These are phyloP conservation scores for Myochromella boudieri DNA, from an alignment of 768 basidiomycete genomes.

Conservation along the genomic window DNA sequence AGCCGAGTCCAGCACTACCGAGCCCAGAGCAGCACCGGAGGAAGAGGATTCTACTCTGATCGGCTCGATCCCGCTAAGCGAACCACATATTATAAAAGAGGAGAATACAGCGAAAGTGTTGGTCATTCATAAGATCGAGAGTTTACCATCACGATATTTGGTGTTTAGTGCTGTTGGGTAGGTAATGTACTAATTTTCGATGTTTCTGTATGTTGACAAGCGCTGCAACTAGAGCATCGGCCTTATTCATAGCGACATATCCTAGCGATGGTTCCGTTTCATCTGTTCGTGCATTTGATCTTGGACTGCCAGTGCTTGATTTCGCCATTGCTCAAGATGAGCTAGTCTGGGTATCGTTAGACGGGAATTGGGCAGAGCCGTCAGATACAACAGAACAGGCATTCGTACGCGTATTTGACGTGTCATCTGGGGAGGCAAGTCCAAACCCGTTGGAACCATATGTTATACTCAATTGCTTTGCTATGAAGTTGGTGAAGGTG, in stretches of 20 bases:
- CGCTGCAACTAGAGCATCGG: slow-evolving; percentile 53
- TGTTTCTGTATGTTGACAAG: neutral
- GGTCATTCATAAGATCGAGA: slow-evolving; percentile 57
- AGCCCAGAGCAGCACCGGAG: slow-evolving; percentile 10
- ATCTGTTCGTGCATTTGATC: slow-evolving; percentile 18
- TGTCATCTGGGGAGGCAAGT: slow-evolving; percentile 41
- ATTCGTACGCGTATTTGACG: slow-evolving; percentile 24
- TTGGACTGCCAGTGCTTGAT: slow-evolving; percentile 24
- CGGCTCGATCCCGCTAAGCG: neutral
- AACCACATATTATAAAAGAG: neutral
- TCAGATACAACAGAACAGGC: neutral
- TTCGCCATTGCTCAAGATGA: slow-evolving; percentile 17
- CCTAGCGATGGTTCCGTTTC: slow-evolving; percentile 17
- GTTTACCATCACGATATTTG: slow-evolving; percentile 41
- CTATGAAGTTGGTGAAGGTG: slow-evolving; percentile 15
- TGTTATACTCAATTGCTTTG: neutral
- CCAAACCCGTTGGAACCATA: no score
- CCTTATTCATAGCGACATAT: slow-evolving; percentile 53
- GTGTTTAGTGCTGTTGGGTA: slow-evolving; percentile 78
- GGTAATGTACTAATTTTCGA: slow-evolving; percentile 18
- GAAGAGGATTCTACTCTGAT: slow-evolving; percentile 6
- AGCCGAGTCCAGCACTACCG: slow-evolving; percentile 21
- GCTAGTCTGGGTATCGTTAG: slow-evolving; percentile 22
- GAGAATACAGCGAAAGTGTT: slow-evolving; percentile 41
- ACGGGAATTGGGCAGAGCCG: slow-evolving; percentile 23